A percentile compares a stretch with the other conserved stretches of the same genome.
Evolutionary conservation across 1,284 basidiomycete genomes (phyloP).

Genomic region (Anthracocystis walkeri): DNA sequence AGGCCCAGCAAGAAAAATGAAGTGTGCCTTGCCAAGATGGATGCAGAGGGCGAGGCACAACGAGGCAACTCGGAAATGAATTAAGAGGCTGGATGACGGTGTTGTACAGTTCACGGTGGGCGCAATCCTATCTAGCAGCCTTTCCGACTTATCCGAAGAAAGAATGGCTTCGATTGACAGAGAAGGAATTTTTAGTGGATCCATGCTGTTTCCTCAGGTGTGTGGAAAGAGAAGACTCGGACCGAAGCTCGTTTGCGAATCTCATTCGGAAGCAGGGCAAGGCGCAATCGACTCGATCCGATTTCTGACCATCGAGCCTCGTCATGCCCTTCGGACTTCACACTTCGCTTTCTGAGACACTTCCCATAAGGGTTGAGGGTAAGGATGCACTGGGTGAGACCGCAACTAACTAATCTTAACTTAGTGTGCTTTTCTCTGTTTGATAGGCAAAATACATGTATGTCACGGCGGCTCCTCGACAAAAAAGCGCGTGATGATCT

Average conservation of each 20-base stretch:
- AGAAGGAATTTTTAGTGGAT: background rate
- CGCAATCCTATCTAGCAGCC: background rate
- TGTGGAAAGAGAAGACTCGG: background rate
- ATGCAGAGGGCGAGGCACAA: no score
- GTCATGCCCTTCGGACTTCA: background rate
- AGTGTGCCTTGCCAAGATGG: no score
- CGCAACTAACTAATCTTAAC: background rate
- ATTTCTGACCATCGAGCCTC: background rate
- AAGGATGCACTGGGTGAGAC: background rate
- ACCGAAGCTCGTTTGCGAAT: background rate
- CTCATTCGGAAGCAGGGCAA: background rate
- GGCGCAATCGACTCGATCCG: conserved; percentile 5
- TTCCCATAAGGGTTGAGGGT: background rate
- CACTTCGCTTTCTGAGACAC: background rate
- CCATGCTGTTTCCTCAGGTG: background rate
- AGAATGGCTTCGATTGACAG: background rate
- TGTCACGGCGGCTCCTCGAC: background rate
- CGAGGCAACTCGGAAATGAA: conserved; percentile 2
- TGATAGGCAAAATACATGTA: background rate
- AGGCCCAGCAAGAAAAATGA: no score
- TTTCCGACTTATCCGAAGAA: background rate
- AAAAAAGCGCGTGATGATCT: conserved; percentile 9
- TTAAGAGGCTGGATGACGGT: conserved; percentile 1
- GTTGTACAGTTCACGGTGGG: background rate
- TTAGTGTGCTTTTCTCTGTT: background rate